Evolutionary conservation across 2,329 filamentous ascomycete genomes (phyloP).

Genomic region (Neocucurbitaria cava): DNA sequence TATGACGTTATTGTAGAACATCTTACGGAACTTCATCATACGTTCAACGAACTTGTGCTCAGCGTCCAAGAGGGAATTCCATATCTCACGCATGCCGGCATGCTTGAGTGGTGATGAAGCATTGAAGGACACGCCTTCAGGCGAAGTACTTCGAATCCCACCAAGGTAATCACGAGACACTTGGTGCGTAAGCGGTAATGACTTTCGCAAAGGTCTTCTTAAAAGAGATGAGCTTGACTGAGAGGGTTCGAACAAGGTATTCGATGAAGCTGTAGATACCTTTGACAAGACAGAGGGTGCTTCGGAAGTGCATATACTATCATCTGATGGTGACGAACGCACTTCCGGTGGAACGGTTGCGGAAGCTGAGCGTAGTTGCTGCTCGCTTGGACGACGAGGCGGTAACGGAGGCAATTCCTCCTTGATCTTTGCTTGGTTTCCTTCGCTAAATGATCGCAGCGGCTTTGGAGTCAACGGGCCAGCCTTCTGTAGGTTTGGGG

Average conservation of each 20-base stretch:
- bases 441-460: slow-evolving; percentile 16
- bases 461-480: slow-evolving; percentile 5
- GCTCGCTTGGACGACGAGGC: slow-evolving; percentile 26
- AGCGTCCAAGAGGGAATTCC: slow-evolving; percentile 27
- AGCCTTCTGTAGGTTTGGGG: neutral
- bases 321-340: slow-evolving; percentile 15
- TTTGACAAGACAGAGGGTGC: slow-evolving; percentile 16
- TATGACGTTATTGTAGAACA: slow-evolving; percentile 36
- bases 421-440: neutral
- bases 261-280: slow-evolving; percentile 25
- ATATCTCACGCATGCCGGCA: slow-evolving; percentile 28
- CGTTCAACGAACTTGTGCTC: slow-evolving; percentile 35
- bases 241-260: slow-evolving; percentile 15
- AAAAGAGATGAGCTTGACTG: slow-evolving; percentile 2
- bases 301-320: slow-evolving; percentile 11
- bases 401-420: slow-evolving; percentile 22
- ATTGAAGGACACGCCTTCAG: neutral
- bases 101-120: slow-evolving; percentile 10
- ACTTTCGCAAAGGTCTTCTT: slow-evolving; percentile 11
- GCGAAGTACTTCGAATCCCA: neutral
- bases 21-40: slow-evolving; percentile 30
- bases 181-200: slow-evolving; percentile 20
- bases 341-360: slow-evolving; percentile 1
- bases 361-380: slow-evolving; percentile 3
- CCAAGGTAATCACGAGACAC: slow-evolving; percentile 15